These are phyloP conservation scores for Diaporthe velutina DNA, from an alignment of 2,329 filamentous ascomycete species.

Conservation along the genomic window DNA sequence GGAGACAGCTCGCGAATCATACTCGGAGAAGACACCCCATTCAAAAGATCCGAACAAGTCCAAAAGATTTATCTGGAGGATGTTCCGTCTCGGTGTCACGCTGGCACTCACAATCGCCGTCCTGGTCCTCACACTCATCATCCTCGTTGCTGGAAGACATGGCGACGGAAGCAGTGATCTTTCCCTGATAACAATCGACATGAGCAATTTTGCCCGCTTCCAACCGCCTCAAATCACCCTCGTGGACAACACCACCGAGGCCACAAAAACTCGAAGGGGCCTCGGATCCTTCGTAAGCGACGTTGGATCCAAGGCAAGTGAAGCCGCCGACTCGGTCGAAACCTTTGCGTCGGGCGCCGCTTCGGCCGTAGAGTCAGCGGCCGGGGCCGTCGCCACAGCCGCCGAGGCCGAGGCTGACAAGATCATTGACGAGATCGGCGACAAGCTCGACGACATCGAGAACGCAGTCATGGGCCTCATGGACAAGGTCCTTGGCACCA, in stretches of 20 bases:
- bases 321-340: constrained; percentile 26
- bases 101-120: constrained; percentile 32
- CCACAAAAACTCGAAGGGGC: constrained; percentile 33
- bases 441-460: constrained; percentile 35
- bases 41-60: constrained; percentile 21
- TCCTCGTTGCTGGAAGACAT: constrained; percentile 33
- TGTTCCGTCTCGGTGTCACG: constrained; percentile 30
- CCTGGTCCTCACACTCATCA: constrained; percentile 37
- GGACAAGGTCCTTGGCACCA: constrained; percentile 37
- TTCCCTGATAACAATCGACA: constrained; percentile 36
- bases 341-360: constrained; percentile 21
- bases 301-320: constrained; percentile 1
- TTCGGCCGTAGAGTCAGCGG: constrained; percentile 25
- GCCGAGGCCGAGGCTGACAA: constrained; percentile 37
- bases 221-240: constrained; percentile 34
- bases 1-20: background rate
- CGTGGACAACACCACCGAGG: constrained; percentile 29
- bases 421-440: constrained; percentile 38
- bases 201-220: constrained; percentile 38
- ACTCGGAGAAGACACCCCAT: background rate
- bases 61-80: constrained; percentile 29
- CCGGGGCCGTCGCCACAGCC: constrained; percentile 25
- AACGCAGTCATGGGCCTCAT: constrained; percentile 36
- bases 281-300: constrained; percentile 30
- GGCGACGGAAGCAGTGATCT: constrained; percentile 36